Evolutionary conservation across 2,329 filamentous ascomycete genomes (phyloP), one percentile per base, ranked within the genome.

Genomic region (Dryadomyces quercivorus): DNA sequence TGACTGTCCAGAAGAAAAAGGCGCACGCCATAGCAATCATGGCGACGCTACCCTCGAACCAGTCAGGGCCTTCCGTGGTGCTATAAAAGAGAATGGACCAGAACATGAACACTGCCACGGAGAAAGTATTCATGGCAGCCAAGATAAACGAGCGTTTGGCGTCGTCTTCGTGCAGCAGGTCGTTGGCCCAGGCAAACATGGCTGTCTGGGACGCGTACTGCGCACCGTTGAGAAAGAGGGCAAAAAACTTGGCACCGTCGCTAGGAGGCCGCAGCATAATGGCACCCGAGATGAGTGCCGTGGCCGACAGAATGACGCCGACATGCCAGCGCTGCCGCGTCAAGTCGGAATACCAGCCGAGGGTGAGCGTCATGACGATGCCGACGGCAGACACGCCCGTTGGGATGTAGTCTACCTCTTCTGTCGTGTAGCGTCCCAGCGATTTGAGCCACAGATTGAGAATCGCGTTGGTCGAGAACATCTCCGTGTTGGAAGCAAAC

Each of bases 261-360:
- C 34, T 48, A 13, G 54, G 45, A 15, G 56, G 54, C 15, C 42
- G 46, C 15, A 55, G 51, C 54, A 56, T 53, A 9, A 53, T 50
- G 51, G 55, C 44, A 18, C 51, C 48, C 2, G 55, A 54, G n/a
- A 58, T 51, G 21, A 58, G 36, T n/a, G 51, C 56, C 2, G 55
- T 54, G 16, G 47, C 6, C 18, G 54, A 46, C 2, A 58, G 31
- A 18, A 52, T 46, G 13, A 51, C 13, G 47, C 53, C 56, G 0
- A 71, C 68, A 4, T 74, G 75, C 74, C 74, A 78, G 12, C 75
- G 67, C 31, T 36, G 31, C 2, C 47, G 21, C 2, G 15, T 36
- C n/a, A 13, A 66, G 61, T 78, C 76, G 4, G 74, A 76, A 12
- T 69, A 69, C 75, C 75, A 78, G 5, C 75, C 75, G 57, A 75